These are phyloP conservation scores for Saccharomyces pastorianus DNA, from an alignment of 1,139 yeast species.

Conservation along the genomic window DNA sequence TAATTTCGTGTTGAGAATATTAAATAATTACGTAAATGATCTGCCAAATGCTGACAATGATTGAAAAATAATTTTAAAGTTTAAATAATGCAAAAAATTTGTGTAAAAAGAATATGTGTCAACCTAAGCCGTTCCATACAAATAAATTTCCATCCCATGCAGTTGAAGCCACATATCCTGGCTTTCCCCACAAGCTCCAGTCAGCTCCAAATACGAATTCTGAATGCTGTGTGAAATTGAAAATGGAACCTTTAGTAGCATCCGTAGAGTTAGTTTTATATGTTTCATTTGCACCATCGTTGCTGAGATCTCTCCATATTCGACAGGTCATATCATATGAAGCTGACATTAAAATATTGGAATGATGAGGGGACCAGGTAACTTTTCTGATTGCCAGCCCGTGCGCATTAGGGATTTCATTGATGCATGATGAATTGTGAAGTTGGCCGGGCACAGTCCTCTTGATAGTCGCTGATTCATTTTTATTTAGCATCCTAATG, in stretches of 20 bases:
- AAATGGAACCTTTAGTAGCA: constrained; percentile 42
- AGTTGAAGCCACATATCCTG: constrained; percentile 90
- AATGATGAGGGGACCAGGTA: constrained; percentile 82
- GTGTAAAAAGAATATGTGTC: background rate
- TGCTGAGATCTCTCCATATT: constrained; percentile 72
- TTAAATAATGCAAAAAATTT: background rate
- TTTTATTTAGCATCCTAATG: constrained; percentile 54
- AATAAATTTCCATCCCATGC: constrained; percentile 97
- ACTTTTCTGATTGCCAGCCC: constrained; percentile 80
- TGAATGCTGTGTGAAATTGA: constrained; percentile 60
- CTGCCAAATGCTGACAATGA: background rate
- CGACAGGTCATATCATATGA: constrained; percentile 91
- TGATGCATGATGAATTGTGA: constrained; percentile 32
- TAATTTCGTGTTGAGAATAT: background rate
- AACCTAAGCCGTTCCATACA: constrained; percentile 64
- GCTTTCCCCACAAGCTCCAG: constrained; percentile 93
- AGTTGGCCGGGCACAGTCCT: constrained; percentile 28
- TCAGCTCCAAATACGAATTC: constrained; percentile 95
- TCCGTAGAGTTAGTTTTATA: constrained; percentile 38
- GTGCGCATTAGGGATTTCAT: constrained; percentile 70
- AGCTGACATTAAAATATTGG: constrained; percentile 61
- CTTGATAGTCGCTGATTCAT: constrained; percentile 41
- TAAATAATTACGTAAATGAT: background rate
- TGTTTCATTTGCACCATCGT: constrained; percentile 39
- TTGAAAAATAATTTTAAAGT: background rate